A percentile compares a stretch with the other conserved stretches of the same genome.
Conservation (phyloP, 805 yeast species). For the Cephaloascus fragrans region DNA sequence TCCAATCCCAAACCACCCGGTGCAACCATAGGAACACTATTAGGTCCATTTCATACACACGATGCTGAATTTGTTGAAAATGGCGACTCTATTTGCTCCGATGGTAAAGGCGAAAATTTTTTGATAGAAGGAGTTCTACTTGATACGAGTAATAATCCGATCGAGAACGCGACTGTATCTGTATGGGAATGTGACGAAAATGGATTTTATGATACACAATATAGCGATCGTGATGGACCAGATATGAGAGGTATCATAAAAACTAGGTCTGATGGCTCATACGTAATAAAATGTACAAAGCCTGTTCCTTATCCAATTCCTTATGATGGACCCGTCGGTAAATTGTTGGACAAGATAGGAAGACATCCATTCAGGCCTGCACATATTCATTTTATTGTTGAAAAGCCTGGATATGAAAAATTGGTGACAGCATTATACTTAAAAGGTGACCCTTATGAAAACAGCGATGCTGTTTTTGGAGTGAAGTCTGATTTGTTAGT, state of each 20-base stretch:
- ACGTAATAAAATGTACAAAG: constrained; percentile 15
- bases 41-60: constrained; percentile 15
- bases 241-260: constrained; percentile 12
- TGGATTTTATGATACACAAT: constrained; percentile 13
- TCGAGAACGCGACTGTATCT: constrained; percentile 10
- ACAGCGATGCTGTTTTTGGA: constrained; percentile 13
- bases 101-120: constrained; percentile 12
- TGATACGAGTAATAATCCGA: constrained; percentile 9
- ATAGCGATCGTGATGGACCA: constrained; percentile 9
- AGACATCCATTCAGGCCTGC: constrained; percentile 27
- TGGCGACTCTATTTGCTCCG: constrained; percentile 9
- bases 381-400: constrained; percentile 13
- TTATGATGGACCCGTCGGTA: constrained; percentile 28
- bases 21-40: constrained; percentile 12
- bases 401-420: constrained; percentile 10
- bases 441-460: constrained; percentile 11
- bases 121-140: constrained; percentile 11
- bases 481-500: constrained; percentile 9
- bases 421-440: constrained; percentile 12
- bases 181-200: constrained; percentile 14
- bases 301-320: constrained; percentile 29
- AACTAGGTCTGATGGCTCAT: constrained; percentile 11
- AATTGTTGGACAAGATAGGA: constrained; percentile 16
- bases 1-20: constrained; percentile 12
- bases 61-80: constrained; percentile 10